Percentiles rank a stretch among this genome's conserved stretches.
These are phyloP conservation scores for Wickerhamomyces rabaulensis DNA, from an alignment of 805 yeast species.

Conservation along the genomic window DNA sequence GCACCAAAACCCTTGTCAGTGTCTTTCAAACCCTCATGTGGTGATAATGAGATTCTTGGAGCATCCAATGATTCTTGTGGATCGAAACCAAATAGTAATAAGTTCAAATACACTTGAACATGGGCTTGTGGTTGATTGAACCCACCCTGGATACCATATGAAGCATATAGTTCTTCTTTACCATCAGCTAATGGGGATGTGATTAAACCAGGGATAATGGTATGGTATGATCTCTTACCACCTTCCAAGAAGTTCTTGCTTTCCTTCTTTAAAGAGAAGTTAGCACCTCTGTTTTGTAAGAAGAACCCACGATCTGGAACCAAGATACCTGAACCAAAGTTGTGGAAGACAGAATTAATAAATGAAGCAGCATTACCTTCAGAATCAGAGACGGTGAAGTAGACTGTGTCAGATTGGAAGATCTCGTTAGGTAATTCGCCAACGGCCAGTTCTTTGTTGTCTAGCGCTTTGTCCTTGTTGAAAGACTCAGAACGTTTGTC, in stretches of 20 bases:
- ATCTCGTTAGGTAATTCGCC: constrained; percentile 53
- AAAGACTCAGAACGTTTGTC: constrained; percentile 44
- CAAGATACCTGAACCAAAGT: constrained; percentile 66
- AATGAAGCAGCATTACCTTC: constrained; percentile 80
- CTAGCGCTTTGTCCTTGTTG: constrained; percentile 32
- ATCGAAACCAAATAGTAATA: constrained; percentile 54
- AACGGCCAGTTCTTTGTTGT: constrained; percentile 36
- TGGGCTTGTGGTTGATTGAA: constrained; percentile 86
- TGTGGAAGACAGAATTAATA: constrained; percentile 66
- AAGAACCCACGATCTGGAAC: constrained; percentile 64
- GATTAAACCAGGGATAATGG: constrained; percentile 79
- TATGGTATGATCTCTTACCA: constrained; percentile 72
- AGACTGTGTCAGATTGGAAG: constrained; percentile 65
- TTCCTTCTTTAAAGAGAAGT: constrained; percentile 56
- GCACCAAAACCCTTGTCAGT: constrained; percentile 54
- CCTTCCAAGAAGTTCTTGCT: constrained; percentile 61
- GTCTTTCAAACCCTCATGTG: constrained; percentile 38
- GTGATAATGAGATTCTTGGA: constrained; percentile 63
- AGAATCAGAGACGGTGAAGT: constrained; percentile 56
- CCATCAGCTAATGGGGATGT: constrained; percentile 37
- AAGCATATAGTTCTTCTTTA: constrained; percentile 49
- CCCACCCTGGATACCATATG: constrained; percentile 85
- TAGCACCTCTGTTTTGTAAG: constrained; percentile 72
- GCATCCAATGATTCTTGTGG: constrained; percentile 75
- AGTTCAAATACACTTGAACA: constrained; percentile 67